Evolutionary conservation across 257 asterid genomes (phyloP).

Genomic region (Fraxinus americana): DNA sequence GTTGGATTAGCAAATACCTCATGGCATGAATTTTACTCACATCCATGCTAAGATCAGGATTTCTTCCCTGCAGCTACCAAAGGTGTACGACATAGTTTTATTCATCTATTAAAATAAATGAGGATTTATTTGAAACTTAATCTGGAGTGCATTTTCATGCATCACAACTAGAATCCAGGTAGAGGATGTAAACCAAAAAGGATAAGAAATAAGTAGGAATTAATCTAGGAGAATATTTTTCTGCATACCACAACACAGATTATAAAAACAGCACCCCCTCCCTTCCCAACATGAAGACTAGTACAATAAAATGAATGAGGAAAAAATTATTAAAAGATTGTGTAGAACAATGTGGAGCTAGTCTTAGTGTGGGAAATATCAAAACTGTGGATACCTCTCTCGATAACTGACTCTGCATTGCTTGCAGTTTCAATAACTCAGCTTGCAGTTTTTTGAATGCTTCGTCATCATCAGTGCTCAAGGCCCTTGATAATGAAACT

Average conservation of each 20-base stretch:
- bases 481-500: conserved; percentile 75
- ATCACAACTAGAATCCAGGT: background rate
- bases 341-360: background rate
- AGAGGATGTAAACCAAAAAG: background rate
- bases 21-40: conserved; percentile 69
- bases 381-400: conserved; percentile 57
- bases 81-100: conserved; percentile 15
- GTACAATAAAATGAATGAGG: background rate
- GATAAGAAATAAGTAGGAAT: background rate
- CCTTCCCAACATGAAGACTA: background rate
- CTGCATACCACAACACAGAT: background rate
- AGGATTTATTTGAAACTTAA: background rate
- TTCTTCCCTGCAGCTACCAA: conserved; percentile 60
- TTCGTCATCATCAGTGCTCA: conserved; percentile 71
- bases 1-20: conserved; percentile 83
- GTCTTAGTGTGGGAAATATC: background rate
- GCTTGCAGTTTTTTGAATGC: conserved; percentile 75
- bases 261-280: background rate
- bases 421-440: conserved; percentile 69
- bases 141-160: background rate
- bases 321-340: background rate
- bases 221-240: background rate
- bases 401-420: conserved; percentile 71
- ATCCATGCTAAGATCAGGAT: conserved; percentile 52
- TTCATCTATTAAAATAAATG: background rate